phyloP scores from a whole-genome alignment of 305 asterid species.

The Fraxinus velutina region DNA sequence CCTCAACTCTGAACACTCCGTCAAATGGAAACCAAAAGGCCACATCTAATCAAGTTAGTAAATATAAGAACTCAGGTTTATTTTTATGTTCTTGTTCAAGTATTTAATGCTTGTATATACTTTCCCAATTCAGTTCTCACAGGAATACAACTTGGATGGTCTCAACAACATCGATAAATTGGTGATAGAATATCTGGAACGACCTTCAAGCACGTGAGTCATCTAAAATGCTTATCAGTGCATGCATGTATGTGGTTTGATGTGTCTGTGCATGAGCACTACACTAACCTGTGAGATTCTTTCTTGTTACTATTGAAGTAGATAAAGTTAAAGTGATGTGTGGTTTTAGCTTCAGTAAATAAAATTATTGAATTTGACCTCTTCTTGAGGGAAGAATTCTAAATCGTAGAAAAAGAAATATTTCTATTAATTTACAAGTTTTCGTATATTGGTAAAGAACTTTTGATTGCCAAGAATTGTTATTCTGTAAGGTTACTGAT shows the following conservation, averaged over 20 bases:
- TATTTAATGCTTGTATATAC: background rate
- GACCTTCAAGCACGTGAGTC: slow-evolving; percentile 63
- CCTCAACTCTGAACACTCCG: slow-evolving; percentile 31
- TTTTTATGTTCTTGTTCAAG: background rate
- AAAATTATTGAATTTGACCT: background rate
- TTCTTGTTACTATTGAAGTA: background rate
- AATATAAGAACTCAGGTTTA: background rate
- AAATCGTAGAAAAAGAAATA: background rate
- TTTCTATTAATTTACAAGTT: background rate
- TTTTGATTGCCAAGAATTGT: background rate
- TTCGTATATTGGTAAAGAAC: background rate
- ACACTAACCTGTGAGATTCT: background rate
- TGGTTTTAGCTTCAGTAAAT: background rate
- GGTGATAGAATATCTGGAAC: slow-evolving; percentile 65
- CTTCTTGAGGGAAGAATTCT: background rate
- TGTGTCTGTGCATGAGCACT: background rate
- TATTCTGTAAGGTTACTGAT: background rate
- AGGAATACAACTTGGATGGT: slow-evolving; percentile 54
- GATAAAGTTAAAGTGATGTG: background rate
- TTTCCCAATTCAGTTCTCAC: slow-evolving; percentile 22
- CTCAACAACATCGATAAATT: slow-evolving; percentile 59
- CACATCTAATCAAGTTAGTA: slow-evolving; percentile 55
- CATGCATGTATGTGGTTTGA: background rate
- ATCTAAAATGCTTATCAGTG: slow-evolving; percentile 2
- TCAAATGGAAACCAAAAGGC: slow-evolving; percentile 33